Percentiles rank a stretch among this genome's conserved stretches.
These are phyloP conservation scores for Debaryomyces udenii DNA, from an alignment of 1,139 yeast genomes.

Conservation along the genomic window DNA sequence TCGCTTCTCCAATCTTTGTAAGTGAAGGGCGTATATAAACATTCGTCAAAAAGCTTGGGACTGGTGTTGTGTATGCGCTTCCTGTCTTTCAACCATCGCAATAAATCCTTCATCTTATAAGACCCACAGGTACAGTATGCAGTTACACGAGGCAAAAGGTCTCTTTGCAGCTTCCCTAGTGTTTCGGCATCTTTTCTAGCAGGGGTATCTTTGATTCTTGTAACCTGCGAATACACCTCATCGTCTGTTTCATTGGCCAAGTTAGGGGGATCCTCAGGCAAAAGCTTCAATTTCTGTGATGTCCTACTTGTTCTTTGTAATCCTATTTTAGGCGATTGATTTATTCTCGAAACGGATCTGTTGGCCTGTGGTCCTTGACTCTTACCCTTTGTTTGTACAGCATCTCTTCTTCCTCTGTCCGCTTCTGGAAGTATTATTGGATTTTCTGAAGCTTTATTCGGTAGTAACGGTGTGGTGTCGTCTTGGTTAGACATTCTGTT, in stretches of 20 bases:
- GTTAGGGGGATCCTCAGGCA: slow-evolving; percentile 75
- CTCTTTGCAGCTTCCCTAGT: slow-evolving; percentile 87
- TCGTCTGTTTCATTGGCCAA: slow-evolving; percentile 24
- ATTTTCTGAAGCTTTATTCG: slow-evolving; percentile 29
- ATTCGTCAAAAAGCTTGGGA: slow-evolving; percentile 91
- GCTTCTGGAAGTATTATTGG: slow-evolving; percentile 23
- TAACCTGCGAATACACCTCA: slow-evolving; percentile 78
- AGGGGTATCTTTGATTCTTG: slow-evolving; percentile 82
- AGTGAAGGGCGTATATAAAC: slow-evolving; percentile 87
- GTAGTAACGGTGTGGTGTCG: slow-evolving; percentile 27
- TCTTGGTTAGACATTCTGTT: slow-evolving; percentile 2
- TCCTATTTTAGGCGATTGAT: slow-evolving; percentile 56
- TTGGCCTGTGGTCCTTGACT: slow-evolving; percentile 19
- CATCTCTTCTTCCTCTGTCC: slow-evolving; percentile 4
- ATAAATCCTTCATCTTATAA: slow-evolving; percentile 82
- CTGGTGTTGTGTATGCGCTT: slow-evolving; percentile 73
- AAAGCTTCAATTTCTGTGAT: slow-evolving; percentile 78
- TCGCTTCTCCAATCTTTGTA: slow-evolving; percentile 76
- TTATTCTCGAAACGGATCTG: slow-evolving; percentile 28
- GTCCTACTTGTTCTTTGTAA: slow-evolving; percentile 89
- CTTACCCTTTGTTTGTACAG: neutral
- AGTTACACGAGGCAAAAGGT: slow-evolving; percentile 82
- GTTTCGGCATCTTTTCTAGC: slow-evolving; percentile 95
- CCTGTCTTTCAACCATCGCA: slow-evolving; percentile 82
- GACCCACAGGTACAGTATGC: slow-evolving; percentile 96